Evolutionary conservation across 2,329 filamentous ascomycete species (phyloP), one percentile per base, ranked within the genome.

Genomic region (Grosmannia huntii): DNA sequence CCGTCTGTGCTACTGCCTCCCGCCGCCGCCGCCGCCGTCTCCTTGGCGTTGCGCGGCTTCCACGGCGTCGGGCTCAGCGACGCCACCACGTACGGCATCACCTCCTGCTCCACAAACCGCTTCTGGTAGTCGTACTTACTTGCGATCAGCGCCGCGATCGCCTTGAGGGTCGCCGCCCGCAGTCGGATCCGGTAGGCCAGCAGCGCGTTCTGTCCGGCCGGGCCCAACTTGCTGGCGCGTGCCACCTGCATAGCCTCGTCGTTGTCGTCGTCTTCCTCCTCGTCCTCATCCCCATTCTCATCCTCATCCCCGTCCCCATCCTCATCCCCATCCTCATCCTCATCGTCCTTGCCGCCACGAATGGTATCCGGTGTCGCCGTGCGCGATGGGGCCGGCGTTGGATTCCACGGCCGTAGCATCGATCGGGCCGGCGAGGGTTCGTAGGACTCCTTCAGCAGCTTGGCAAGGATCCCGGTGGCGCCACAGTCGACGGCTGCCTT

Each of bases 111-210:
- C 56, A 94, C 87, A 53, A 97, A 81, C 0, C 81, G 79, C 67
- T 95, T 95, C 50, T 91, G 81, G 66, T 92, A 89, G 27, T 87
- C 83, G 64, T 97, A 90, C 65, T 90, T 90, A 64, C 86, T 86
- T 3, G 88, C 83, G 1, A 88, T 83, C 55, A 97, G 75, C 2
- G 90, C 86, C n/a, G 88, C 88, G 58, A 97, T 74, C 1, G 90
- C 90, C 66, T 85, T 85, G 21, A 97, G 73, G 1, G 85, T 81
- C 55, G 82, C 85, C 69, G 92, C 87, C 57, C 94, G 83, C 63
- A 90, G 80, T 64, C 79, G 85, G 70, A 91, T 84, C 27, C 85
- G 83, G 69, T 95, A 89, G 63, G 70, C 82, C 66, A 77, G 79
- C 65, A 71, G 69, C 2, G 81, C 77, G 28, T 84, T 76, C 59